Conservation (phyloP, 2,329 filamentous ascomycete species). For the Septoria petroselini region DNA sequence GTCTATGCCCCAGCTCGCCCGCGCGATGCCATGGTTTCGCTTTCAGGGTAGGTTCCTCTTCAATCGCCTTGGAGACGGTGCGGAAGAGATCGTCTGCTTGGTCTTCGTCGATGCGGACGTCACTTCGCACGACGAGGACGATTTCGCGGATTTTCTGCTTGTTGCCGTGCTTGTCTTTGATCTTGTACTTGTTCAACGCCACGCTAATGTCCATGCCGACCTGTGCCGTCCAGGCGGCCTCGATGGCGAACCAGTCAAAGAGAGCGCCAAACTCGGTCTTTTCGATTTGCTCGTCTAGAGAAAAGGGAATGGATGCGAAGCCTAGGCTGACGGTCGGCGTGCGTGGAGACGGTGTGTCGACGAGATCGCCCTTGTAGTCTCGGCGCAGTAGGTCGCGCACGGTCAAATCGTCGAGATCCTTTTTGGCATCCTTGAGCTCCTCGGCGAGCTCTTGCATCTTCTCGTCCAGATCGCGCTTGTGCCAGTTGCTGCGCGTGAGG, state of each 20-base stretch:
- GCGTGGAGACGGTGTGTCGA: conserved; percentile 47
- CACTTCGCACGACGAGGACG: conserved; percentile 45
- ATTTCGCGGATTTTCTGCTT: conserved; percentile 50
- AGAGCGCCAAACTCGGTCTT: conserved; percentile 49
- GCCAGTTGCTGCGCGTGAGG: conserved; percentile 46
- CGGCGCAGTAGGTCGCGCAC: conserved; percentile 47
- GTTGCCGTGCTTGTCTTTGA: conserved; percentile 38
- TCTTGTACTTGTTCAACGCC: conserved; percentile 49
- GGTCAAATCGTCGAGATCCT: conserved; percentile 43
- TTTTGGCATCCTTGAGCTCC: conserved; percentile 43
- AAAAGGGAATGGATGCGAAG: conserved; percentile 48
- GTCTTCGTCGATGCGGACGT: conserved; percentile 45
- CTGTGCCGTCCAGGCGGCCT: conserved; percentile 50
- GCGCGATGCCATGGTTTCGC: conserved; percentile 46
- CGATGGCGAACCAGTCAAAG: conserved; percentile 50
- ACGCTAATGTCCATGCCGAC: conserved; percentile 47
- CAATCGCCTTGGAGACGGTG: conserved; percentile 43
- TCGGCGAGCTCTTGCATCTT: conserved; percentile 46
- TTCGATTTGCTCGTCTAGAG: conserved; percentile 46
- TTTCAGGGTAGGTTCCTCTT: conserved; percentile 40
- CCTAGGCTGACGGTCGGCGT: conserved; percentile 49
- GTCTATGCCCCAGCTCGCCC: conserved; percentile 42
- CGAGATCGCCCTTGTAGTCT: conserved; percentile 50
- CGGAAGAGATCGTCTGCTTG: conserved; percentile 47
- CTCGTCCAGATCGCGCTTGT: conserved; percentile 39